These are phyloP conservation scores for Closterium sp. DNA, from an alignment of 139 green algal species.

Conservation along the genomic window DNA sequence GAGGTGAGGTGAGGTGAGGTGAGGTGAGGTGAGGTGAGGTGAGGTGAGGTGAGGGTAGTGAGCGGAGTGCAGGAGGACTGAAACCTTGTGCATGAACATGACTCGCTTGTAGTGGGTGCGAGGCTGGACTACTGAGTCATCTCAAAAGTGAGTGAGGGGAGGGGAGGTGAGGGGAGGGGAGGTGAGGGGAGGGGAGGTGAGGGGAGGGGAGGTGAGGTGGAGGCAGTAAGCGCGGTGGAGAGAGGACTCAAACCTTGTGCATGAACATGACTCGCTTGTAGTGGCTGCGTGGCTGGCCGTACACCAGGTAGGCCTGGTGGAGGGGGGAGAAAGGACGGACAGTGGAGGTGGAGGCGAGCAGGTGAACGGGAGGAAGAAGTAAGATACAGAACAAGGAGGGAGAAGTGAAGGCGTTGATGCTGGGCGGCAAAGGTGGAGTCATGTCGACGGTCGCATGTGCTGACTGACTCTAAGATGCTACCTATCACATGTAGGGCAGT, in stretches of 20 bases:
- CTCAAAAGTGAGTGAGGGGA: no score
- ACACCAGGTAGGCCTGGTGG: conserved; percentile 33
- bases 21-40: no score
- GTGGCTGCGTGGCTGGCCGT: conserved; percentile 24
- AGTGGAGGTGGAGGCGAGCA: neutral
- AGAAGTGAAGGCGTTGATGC: neutral
- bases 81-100: conserved; percentile 41
- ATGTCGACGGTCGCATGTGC: no score
- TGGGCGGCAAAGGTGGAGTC: neutral
- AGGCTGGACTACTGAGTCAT: no score
- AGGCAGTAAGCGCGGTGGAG: no score
- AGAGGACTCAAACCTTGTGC: conserved; percentile 20
- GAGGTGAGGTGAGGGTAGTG: no score
- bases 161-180: no score
- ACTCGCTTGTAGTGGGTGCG: conserved; percentile 38
- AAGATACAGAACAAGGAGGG: neutral
- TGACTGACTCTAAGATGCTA: no score
- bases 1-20: no score
- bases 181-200: neutral
- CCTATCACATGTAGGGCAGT: no score
- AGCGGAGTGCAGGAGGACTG: neutral
- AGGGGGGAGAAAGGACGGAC: neutral
- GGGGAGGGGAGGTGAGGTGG: neutral
- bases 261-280: conserved; percentile 46
- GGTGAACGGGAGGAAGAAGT: neutral